Evolutionary conservation across 208 protist genomes (phyloP).

Genomic region (Borovskyia barvae): DNA sequence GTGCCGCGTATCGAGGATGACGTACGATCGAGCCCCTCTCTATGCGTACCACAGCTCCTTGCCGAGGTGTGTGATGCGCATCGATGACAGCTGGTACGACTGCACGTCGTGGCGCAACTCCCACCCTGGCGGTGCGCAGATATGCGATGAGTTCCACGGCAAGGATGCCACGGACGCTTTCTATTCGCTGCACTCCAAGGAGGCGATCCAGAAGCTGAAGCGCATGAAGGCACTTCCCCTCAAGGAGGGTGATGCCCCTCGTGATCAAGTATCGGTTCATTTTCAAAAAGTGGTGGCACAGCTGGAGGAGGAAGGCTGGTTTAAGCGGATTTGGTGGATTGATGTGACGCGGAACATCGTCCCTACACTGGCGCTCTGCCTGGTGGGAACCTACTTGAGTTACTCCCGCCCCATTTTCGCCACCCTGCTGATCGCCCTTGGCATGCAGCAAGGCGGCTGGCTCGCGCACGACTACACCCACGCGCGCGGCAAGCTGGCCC

Average conservation of each 20-base stretch:
- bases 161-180: slow-evolving; percentile 78
- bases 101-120: slow-evolving; percentile 71
- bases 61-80: slow-evolving; percentile 76
- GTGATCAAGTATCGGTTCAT: slow-evolving; percentile 51
- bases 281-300: slow-evolving; percentile 64
- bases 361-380: slow-evolving; percentile 52
- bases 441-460: slow-evolving; percentile 85
- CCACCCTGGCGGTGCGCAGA: slow-evolving; percentile 68
- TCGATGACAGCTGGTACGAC: slow-evolving; percentile 82
- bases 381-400: slow-evolving; percentile 53
- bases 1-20: no score
- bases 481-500: slow-evolving; percentile 44
- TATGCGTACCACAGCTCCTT: slow-evolving; percentile 59
- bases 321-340: slow-evolving; percentile 62
- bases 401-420: slow-evolving; percentile 53
- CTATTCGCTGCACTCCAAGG: slow-evolving; percentile 77
- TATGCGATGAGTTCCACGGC: slow-evolving; percentile 77
- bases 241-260: slow-evolving; percentile 50
- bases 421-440: slow-evolving; percentile 59
- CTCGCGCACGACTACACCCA: slow-evolving; percentile 72
- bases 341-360: slow-evolving; percentile 71
- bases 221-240: slow-evolving; percentile 70
- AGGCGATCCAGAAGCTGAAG: slow-evolving; percentile 77
- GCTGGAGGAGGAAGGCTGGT: slow-evolving; percentile 62
- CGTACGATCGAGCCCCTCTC: slow-evolving; percentile 51